Evolutionary conservation across 495 filamentous ascomycete species (phyloP), one percentile per base, ranked within the genome.

Genomic region (Monascus purpureus): DNA sequence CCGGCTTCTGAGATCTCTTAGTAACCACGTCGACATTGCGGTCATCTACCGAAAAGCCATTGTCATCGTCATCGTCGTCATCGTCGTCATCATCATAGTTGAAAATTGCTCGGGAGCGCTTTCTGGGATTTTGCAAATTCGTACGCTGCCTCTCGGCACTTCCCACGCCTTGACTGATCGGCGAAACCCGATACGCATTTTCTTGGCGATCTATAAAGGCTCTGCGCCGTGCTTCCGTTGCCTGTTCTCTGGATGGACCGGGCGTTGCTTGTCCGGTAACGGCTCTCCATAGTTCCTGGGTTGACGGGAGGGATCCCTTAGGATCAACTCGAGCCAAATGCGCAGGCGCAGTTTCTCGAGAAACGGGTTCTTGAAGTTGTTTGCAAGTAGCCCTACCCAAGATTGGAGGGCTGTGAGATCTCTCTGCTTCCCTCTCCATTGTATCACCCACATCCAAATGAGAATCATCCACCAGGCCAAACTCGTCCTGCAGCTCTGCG

Each of bases 151-250:
- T 18, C 22, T 45, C 41, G n/a, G 32, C 32, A 23, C 38, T 43
- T 11, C 26, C 13, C 4, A n/a, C n/a, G n/a, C 27, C 38, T 6
- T 40, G 37, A 20, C 40, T 40, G 23, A 57, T 49, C n/a, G 51
- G 52, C 1, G 49, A 55, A 2, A 62, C 41, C 7, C 50, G 43
- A 4, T 32, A 32, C 6, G 57, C 57, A 25, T 42, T 42, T 2
- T 31, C 23, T 25, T 62, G 57, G 6, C 47, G 53, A 37, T 62
- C 57, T 16, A 62, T 53, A 20, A 57, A 52, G 4, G 43, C 34
- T n/a, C 37, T 39, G 17, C 33, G 29, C 13, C n/a, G 19, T n/a
- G 38, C 13, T 30, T 22, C 6, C 25, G 18, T 16, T 6, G 2
- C 31, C 14, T 0, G 42, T 33, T 11, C 37, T 37, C 23, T 36